phyloP scores from a whole-genome alignment of 345 rosid species.

The Alliaria petiolata region DNA sequence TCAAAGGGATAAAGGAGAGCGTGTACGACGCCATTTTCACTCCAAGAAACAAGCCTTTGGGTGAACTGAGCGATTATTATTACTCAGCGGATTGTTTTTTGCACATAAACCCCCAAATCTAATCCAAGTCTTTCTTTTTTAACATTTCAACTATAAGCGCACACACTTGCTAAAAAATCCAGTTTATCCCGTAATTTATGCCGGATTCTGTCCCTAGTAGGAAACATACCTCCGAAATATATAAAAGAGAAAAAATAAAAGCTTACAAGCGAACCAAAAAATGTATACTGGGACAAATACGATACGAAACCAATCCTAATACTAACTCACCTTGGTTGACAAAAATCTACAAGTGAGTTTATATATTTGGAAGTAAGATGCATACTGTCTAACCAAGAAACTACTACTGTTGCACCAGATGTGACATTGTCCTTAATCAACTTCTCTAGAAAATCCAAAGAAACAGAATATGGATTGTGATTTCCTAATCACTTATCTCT shows the following conservation, averaged over 20 bases:
- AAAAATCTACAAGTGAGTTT: slow-evolving; percentile 16
- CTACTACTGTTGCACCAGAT: no score
- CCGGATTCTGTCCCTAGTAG: not conserved
- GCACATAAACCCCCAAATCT: not conserved
- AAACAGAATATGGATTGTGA: not conserved
- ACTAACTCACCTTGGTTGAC: slow-evolving; percentile 11
- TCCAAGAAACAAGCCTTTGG: not conserved
- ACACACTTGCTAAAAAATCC: not conserved
- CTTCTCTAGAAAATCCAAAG: no score
- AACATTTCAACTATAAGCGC: not conserved
- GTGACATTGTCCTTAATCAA: no score
- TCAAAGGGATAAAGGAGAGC: slow-evolving; percentile 42
- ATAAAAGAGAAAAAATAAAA: not conserved
- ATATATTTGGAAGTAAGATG: not conserved
- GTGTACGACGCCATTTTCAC: slow-evolving; percentile 49
- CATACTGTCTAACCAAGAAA: no score
- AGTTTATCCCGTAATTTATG: not conserved
- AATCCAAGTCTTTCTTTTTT: not conserved
- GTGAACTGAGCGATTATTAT: not conserved
- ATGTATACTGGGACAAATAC: not conserved
- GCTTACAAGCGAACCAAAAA: not conserved
- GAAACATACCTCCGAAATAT: not conserved
- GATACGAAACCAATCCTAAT: slow-evolving; percentile 14
- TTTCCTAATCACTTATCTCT: not conserved
- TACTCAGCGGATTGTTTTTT: not conserved